These are phyloP conservation scores for Pseudogymnoascus sp. DNA, from an alignment of 2,329 filamentous ascomycete genomes.

Conservation along the genomic window DNA sequence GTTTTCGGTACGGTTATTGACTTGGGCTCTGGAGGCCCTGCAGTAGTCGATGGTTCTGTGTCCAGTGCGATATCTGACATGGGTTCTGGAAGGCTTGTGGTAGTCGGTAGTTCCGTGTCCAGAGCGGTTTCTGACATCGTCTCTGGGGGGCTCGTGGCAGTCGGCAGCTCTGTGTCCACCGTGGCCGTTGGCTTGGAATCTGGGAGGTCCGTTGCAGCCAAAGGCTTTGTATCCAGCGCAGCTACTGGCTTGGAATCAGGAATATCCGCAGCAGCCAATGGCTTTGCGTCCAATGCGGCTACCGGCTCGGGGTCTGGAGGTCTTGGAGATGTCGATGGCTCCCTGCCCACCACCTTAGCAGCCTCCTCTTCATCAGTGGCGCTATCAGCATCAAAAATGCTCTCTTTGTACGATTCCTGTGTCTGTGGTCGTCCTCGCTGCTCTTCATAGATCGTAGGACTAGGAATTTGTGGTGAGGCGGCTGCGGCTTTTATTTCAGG, in stretches of 20 bases:
- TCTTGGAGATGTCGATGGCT: background rate
- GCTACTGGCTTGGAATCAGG: background rate
- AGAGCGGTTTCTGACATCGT: background rate
- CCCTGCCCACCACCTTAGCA: background rate
- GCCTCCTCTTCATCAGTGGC: background rate
- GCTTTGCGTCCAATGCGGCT: background rate
- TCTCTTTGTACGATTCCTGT: constrained; percentile 25
- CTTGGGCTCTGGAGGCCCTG: background rate
- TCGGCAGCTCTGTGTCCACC: background rate
- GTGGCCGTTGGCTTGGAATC: background rate
- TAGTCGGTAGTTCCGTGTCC: background rate
- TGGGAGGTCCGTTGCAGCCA: background rate
- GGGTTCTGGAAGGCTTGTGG: background rate
- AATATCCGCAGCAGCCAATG: background rate
- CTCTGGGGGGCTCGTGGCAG: background rate
- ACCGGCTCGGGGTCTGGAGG: background rate
- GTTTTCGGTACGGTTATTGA: background rate
- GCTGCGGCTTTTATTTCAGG: background rate
- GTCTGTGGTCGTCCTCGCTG: constrained; percentile 19
- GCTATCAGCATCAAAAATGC: constrained; percentile 28
- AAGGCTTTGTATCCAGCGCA: background rate
- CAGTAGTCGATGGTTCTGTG: background rate
- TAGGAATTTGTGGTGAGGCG: background rate
- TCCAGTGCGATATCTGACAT: background rate
- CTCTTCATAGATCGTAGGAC: background rate